Evolutionary conservation across 2,329 filamentous ascomycete species (phyloP), one percentile per base, ranked within the genome.

Genomic region (Trichophyton rubrum): DNA sequence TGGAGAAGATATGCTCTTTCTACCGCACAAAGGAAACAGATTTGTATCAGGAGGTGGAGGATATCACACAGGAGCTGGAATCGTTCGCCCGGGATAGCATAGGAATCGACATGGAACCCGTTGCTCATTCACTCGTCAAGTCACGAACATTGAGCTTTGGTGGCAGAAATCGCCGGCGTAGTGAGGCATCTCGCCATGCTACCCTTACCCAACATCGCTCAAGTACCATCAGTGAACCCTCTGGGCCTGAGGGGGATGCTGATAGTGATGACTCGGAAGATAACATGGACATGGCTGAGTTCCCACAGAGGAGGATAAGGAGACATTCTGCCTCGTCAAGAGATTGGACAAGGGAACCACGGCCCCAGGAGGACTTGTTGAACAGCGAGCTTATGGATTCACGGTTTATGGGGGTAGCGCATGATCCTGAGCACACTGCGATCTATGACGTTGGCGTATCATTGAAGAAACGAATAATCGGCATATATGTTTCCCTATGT

Each of bases 1-100:
- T 99, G 58, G 91, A 97, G 70, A 97, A 97, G 79, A 90, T 99
- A 63, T 88, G 84, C 68, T 88, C 87, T 0, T 99, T 99, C 73
- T 97, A 93, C 74, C 82, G 85, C 64, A 76, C 89, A 63, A 99
- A 99, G 74, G 91, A 99, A 74, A 79, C 84, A 24, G 92, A 97
- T 72, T 85, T 99, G 13, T 84, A 87, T 62, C 85, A 86, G 59
- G 92, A 96, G 71, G 84, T 92, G 7, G 84, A 87, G 56, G 82
- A 86, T 40, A 77, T 97, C n/a, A 74, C 92, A 60, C 79, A 80
- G 56, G 92, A 97, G 68, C 82, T 89, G 47, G 82, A 84, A 59
- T 77, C 78, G 5, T 89, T 86, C 67, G 80, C 91, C 62, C 79
- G 81, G 15, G 84, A 85, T 66, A 70, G 75, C 41, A 73, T 72